Evolutionary conservation across 441 rosid genomes (phyloP).

Genomic region (Arabidopsis lyrata): DNA sequence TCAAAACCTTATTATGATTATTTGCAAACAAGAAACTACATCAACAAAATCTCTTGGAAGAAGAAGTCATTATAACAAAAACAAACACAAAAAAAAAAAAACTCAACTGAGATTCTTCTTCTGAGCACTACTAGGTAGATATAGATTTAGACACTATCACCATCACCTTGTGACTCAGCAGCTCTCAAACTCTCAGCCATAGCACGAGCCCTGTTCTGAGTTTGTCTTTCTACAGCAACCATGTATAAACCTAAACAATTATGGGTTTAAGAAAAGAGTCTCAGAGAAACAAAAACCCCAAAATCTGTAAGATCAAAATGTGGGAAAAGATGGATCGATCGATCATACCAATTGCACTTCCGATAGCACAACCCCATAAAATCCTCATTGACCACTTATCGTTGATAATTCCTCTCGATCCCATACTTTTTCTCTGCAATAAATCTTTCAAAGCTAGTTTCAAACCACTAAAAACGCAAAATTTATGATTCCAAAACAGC

Average conservation of each 20-base stretch:
- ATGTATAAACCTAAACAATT: slow-evolving; percentile 69
- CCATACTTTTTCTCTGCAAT: slow-evolving; percentile 42
- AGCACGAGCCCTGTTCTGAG: slow-evolving; percentile 70
- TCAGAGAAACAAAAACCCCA: slow-evolving; percentile 10
- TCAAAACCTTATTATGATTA: slow-evolving; percentile 11
- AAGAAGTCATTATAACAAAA: slow-evolving; percentile 2
- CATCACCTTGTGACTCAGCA: slow-evolving; percentile 59
- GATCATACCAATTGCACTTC: slow-evolving; percentile 75
- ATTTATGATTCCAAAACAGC: slow-evolving; percentile 11
- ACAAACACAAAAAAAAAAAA: background rate
- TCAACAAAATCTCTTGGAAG: slow-evolving; percentile 14
- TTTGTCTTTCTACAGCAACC: slow-evolving; percentile 87
- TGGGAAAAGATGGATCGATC: background rate
- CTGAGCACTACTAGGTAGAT: slow-evolving; percentile 5
- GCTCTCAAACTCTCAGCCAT: slow-evolving; percentile 69
- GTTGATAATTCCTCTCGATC: slow-evolving; percentile 67
- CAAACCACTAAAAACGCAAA: slow-evolving; percentile 7
- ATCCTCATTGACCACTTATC: slow-evolving; percentile 94
- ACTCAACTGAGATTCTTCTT: slow-evolving; percentile 7
- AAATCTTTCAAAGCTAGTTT: slow-evolving; percentile 14
- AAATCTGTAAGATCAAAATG: background rate
- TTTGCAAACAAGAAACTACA: slow-evolving; percentile 32
- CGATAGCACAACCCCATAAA: slow-evolving; percentile 86
- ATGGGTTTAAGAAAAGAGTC: slow-evolving; percentile 1
- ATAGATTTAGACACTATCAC: slow-evolving; percentile 52